Conservation (phyloP, 495 filamentous ascomycete genomes). For the Baudoinia panamericana region DNA sequence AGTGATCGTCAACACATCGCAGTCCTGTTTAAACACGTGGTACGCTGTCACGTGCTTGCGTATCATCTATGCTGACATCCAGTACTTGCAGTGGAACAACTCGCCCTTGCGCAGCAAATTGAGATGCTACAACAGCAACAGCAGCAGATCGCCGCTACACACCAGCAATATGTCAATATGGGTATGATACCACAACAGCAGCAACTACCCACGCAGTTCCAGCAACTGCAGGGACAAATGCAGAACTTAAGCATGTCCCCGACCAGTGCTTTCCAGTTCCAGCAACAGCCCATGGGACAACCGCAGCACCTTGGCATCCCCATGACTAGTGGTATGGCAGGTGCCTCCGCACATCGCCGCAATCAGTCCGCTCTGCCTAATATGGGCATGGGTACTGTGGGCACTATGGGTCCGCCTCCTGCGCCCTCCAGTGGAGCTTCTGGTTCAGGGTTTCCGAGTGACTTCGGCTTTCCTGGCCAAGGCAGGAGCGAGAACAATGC, state of each 20-base stretch:
- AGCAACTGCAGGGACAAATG: constrained; percentile 53
- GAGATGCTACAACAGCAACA: constrained; percentile 96
- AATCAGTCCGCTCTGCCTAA: constrained; percentile 95
- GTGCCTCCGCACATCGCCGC: constrained; percentile 78
- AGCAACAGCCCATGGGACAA: constrained; percentile 47
- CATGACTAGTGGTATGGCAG: constrained; percentile 53
- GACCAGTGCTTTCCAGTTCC: constrained; percentile 83
- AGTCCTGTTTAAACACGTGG: too few species aligned
- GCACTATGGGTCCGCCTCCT: constrained; percentile 70
- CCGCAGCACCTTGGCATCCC: constrained; percentile 53
- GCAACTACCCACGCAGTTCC: constrained; percentile 54
- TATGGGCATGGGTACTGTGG: constrained; percentile 44
- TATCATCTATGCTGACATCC: constrained; percentile 2
- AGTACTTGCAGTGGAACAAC: constrained; percentile 66
- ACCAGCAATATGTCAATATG: constrained; percentile 96
- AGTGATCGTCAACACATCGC: too few species aligned
- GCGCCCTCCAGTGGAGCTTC: constrained; percentile 93
- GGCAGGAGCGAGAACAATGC: constrained; percentile 43
- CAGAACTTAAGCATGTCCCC: constrained; percentile 72
- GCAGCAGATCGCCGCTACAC: constrained; percentile 89
- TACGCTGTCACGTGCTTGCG: too few species aligned
- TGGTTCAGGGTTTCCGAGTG: constrained; percentile 65
- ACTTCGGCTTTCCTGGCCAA: constrained; percentile 46
- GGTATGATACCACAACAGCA: constrained; percentile 80
- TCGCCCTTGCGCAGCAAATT: constrained; percentile 97